phyloP scores from a whole-genome alignment of 192 early-diverging fungal genomes.

The Backusella sp. region DNA sequence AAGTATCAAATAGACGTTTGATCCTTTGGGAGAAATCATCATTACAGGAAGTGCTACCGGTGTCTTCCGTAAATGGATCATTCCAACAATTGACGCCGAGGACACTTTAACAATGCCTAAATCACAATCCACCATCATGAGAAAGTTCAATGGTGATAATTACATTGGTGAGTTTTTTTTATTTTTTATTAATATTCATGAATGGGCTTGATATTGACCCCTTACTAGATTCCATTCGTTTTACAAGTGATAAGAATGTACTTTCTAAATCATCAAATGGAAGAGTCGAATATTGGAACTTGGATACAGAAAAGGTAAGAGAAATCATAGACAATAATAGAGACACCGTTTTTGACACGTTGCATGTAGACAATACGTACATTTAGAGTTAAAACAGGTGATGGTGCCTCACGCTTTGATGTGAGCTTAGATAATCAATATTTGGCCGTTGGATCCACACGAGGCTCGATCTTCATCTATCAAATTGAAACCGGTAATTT shows the following conservation, averaged over 20 bases:
- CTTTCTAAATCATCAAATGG: constrained; percentile 75
- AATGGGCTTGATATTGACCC: no score
- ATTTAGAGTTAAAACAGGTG: constrained; percentile 36
- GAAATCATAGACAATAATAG: not conserved
- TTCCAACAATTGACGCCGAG: constrained; percentile 37
- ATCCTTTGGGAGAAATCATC: constrained; percentile 61
- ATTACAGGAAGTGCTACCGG: constrained; percentile 52
- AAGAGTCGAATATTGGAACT: constrained; percentile 75
- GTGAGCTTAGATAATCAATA: constrained; percentile 70
- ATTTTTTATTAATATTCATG: constrained; percentile 42
- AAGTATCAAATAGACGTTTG: constrained; percentile 44
- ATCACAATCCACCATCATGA: constrained; percentile 24
- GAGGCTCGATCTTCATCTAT: constrained; percentile 71
- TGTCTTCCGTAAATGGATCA: constrained; percentile 52
- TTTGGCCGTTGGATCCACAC: constrained; percentile 72
- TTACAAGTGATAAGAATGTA: constrained; percentile 57
- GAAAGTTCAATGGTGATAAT: constrained; percentile 37
- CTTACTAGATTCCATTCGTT: constrained; percentile 67
- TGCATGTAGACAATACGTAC: constrained; percentile 35
- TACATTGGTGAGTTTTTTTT: constrained; percentile 32
- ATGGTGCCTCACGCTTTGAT: constrained; percentile 58
- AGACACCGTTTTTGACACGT: not conserved
- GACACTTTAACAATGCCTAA: constrained; percentile 32
- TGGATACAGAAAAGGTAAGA: constrained; percentile 41
- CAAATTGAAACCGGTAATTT: constrained; percentile 65